Conservation (phyloP, 108 stramenopile species). For the Cyclotella choctawhatcheeana region DNA sequence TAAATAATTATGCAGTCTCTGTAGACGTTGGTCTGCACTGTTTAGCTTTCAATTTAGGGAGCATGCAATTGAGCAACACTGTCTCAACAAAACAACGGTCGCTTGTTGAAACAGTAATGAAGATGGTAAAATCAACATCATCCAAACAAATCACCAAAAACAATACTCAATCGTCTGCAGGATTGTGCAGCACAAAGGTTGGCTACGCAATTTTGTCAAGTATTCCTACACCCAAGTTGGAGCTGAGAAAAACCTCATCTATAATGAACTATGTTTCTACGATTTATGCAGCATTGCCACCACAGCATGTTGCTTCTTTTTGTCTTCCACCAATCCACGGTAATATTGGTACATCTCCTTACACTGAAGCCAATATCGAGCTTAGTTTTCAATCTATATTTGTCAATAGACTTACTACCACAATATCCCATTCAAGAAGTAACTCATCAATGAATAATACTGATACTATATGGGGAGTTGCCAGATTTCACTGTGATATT, state of each 20-base stretch:
- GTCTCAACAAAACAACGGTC: slow-evolving; percentile 10
- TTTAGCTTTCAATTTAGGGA: slow-evolving; percentile 27
- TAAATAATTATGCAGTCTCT: slow-evolving; percentile 15
- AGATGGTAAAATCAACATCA: slow-evolving; percentile 13
- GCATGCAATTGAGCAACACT: slow-evolving; percentile 36
- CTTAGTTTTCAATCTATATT: slow-evolving; percentile 50
- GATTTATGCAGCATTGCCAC: slow-evolving; percentile 38
- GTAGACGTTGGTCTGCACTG: slow-evolving; percentile 17
- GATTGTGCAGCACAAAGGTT: slow-evolving; percentile 35
- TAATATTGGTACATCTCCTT: slow-evolving; percentile 39
- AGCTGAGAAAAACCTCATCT: slow-evolving; percentile 40
- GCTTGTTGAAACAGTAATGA: slow-evolving; percentile 22
- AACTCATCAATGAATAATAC: slow-evolving; percentile 12
- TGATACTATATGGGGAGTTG: slow-evolving; percentile 35
- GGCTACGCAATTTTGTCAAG: slow-evolving; percentile 44
- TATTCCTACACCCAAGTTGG: slow-evolving; percentile 26
- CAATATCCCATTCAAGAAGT: slow-evolving; percentile 19
- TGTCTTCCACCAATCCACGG: slow-evolving; percentile 40
- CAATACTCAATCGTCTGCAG: slow-evolving; percentile 15
- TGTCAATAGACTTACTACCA: slow-evolving; percentile 35
- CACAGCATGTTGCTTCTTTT: slow-evolving; percentile 34
- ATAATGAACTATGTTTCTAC: slow-evolving; percentile 35
- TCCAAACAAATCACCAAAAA: neutral
- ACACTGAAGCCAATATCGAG: slow-evolving; percentile 41
- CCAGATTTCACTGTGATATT: slow-evolving; percentile 39